Conservation (phyloP, 257 asterid genomes). For the Fraxinus anomala region DNA sequence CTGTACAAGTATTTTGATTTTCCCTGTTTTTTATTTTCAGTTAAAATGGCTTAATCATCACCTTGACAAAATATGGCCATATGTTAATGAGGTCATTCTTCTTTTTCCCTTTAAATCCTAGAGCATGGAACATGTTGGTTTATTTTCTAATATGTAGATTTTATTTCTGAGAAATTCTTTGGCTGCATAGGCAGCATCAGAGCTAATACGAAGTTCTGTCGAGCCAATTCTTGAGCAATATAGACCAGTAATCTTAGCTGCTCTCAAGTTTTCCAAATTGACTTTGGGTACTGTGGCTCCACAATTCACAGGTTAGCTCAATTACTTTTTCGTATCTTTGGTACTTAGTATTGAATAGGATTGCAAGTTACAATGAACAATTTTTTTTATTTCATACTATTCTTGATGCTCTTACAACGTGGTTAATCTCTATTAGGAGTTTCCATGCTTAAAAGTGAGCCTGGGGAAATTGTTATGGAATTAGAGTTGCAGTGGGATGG, state of each 20-base stretch:
- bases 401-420: background rate
- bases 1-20: background rate
- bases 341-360: background rate
- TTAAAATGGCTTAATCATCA: conserved; percentile 84
- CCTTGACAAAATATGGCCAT: conserved; percentile 86
- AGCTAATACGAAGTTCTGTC: conserved; percentile 69
- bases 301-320: conserved; percentile 68
- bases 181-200: conserved; percentile 76
- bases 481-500: conserved; percentile 98
- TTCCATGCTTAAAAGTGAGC: conserved; percentile 53
- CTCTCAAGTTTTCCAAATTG: conserved; percentile 83
- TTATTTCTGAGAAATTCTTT: background rate
- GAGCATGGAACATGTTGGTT: background rate
- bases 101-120: background rate
- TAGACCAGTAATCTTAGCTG: conserved; percentile 70
- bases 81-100: conserved; percentile 66
- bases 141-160: background rate
- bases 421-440: conserved; percentile 53
- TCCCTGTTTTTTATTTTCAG: conserved; percentile 44
- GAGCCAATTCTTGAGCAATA: conserved; percentile 95
- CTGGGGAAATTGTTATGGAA: conserved; percentile 75
- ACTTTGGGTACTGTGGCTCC: conserved; percentile 97
- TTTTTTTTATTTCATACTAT: background rate
- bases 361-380: background rate
- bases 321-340: background rate